Conservation (phyloP, 768 basidiomycete species). For the Suillus spraguei region DNA sequence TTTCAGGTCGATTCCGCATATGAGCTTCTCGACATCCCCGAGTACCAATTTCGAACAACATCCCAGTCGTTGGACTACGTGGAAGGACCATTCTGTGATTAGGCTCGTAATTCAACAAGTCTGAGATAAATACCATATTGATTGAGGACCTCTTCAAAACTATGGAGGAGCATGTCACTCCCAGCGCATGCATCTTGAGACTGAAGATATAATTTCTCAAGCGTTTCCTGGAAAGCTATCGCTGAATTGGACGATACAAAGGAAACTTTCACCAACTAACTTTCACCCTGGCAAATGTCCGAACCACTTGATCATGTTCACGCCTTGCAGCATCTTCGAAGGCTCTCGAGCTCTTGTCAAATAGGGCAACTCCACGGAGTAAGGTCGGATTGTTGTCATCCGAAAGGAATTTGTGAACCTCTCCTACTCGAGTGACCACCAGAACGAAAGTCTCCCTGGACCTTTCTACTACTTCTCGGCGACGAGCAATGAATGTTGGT, state of each 20-base stretch:
- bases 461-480: constrained; percentile 28
- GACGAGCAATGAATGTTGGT: constrained; percentile 37
- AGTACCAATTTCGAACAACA: constrained; percentile 48
- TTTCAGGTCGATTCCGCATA: constrained; percentile 56
- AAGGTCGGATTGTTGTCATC: constrained; percentile 34
- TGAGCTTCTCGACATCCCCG: constrained; percentile 51
- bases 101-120: constrained; percentile 7
- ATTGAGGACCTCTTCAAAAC: constrained; percentile 46
- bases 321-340: constrained; percentile 48
- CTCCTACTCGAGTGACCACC: constrained; percentile 35
- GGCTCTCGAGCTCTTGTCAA: constrained; percentile 58
- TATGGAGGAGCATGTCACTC: constrained; percentile 53
- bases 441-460: constrained; percentile 38
- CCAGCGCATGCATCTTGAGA: constrained; percentile 51
- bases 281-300: constrained; percentile 43
- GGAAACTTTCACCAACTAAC: constrained; percentile 34
- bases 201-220: constrained; percentile 43
- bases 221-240: constrained; percentile 38
- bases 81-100: constrained; percentile 12
- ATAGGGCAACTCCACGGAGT: constrained; percentile 46
- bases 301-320: constrained; percentile 45
- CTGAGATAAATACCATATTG: constrained; percentile 45
- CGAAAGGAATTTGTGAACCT: constrained; percentile 38
- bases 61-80: constrained; percentile 46
- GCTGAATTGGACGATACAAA: constrained; percentile 18